Conservation (phyloP, 2,329 filamentous ascomycete genomes). For the Dissoconium aciculare region DNA sequence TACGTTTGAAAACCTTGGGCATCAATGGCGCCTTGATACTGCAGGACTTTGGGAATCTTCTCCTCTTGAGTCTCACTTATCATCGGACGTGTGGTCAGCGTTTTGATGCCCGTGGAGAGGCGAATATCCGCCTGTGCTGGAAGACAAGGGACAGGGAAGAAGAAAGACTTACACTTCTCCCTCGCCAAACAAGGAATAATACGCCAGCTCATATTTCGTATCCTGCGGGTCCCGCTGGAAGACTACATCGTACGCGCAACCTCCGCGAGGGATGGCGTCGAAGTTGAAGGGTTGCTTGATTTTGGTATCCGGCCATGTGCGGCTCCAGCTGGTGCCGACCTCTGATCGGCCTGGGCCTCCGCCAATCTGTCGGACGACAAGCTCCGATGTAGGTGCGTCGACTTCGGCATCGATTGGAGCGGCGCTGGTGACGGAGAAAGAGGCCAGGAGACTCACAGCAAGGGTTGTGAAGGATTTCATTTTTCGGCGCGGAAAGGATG, state of each 20-base stretch:
- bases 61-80: neutral
- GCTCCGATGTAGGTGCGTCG: neutral
- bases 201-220: neutral
- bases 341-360: neutral
- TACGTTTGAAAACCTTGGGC: neutral
- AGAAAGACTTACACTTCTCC: neutral
- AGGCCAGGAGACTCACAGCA: neutral
- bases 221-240: neutral
- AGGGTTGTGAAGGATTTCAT: too few species aligned
- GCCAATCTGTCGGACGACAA: neutral
- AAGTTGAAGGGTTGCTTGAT: neutral
- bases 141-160: too few species aligned
- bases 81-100: too few species aligned
- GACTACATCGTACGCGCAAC: neutral
- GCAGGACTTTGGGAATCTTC: neutral
- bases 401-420: neutral
- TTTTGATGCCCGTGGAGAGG: too few species aligned
- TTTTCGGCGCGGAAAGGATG: too few species aligned
- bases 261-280: neutral
- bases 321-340: neutral
- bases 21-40: neutral
- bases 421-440: neutral
- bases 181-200: neutral
- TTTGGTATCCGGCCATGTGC: neutral
- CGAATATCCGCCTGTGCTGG: too few species aligned